Percentiles rank a stretch among this genome's conserved stretches.
Conservation (phyloP, 495 filamentous ascomycete species). For the Lophiostoma macrostomum region DNA sequence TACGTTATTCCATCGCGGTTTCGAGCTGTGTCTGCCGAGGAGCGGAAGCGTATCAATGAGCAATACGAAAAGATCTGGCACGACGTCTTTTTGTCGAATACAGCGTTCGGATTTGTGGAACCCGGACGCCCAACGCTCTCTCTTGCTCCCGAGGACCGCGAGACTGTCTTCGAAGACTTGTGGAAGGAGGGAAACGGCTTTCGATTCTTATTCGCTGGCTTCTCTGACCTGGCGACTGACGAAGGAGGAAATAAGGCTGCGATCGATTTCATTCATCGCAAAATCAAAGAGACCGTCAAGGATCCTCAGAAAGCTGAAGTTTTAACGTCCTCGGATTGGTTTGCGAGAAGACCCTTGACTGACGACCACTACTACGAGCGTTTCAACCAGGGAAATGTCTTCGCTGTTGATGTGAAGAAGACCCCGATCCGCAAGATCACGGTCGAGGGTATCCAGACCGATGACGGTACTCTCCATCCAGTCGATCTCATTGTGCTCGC, state of each 20-base stretch:
- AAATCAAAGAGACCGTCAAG: constrained; percentile 27
- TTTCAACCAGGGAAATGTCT: not conserved
- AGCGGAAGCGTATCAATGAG: not conserved
- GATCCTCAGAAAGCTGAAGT: constrained; percentile 32
- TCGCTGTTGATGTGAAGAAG: not conserved
- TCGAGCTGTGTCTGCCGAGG: not conserved
- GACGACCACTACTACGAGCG: not conserved
- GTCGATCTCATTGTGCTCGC: constrained; percentile 28
- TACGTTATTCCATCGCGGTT: not conserved
- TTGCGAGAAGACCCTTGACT: constrained; percentile 9
- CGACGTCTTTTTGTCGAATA: not conserved
- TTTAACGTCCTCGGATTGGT: constrained; percentile 34
- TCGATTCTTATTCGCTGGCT: constrained; percentile 34
- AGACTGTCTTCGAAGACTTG: constrained; percentile 32
- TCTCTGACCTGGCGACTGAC: constrained; percentile 35
- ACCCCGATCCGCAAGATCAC: not conserved
- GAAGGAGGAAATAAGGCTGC: constrained; percentile 34
- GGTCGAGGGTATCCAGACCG: not conserved
- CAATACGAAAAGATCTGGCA: not conserved
- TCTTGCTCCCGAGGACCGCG: constrained; percentile 11
- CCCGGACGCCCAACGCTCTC: not conserved
- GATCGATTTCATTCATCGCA: constrained; percentile 36
- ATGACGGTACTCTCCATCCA: not conserved
- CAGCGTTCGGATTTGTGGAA: not conserved
- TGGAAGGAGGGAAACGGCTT: constrained; percentile 37